Evolutionary conservation across 495 filamentous ascomycete genomes (phyloP).

Genomic region (Penicillium bovifimosum): DNA sequence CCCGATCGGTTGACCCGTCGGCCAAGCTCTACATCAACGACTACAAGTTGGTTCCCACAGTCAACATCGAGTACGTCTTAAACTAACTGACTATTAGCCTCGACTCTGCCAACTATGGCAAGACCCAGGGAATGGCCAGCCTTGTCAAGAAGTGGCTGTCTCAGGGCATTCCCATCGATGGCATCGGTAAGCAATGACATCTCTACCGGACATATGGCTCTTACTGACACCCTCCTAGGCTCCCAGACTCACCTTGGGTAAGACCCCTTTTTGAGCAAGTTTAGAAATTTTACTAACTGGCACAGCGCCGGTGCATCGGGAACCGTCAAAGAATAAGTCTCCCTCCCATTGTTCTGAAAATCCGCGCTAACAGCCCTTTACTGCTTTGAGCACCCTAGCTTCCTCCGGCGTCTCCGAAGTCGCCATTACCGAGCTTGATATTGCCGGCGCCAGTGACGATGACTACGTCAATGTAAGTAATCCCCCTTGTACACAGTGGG

Average conservation of each 20-base stretch:
- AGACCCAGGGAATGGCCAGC: slow-evolving; percentile 56
- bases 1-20: slow-evolving; percentile 47
- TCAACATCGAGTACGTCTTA: too few relatives aligned
- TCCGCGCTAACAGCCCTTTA: slow-evolving; percentile 19
- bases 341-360: not conserved
- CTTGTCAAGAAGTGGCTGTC: slow-evolving; percentile 63
- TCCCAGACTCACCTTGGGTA: slow-evolving; percentile 55
- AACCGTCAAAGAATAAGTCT: slow-evolving; percentile 20
- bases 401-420: slow-evolving; percentile 35
- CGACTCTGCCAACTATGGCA: slow-evolving; percentile 42
- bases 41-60: slow-evolving; percentile 24
- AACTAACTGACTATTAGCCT: slow-evolving; percentile 9
- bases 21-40: slow-evolving; percentile 67
- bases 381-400: slow-evolving; percentile 52
- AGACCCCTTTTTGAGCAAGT: too few relatives aligned
- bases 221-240: slow-evolving; percentile 25
- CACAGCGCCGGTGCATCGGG: not conserved
- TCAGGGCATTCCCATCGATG: slow-evolving; percentile 65
- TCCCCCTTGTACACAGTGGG: too few relatives aligned
- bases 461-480: slow-evolving; percentile 53
- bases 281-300: too few relatives aligned
- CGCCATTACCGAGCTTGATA: slow-evolving; percentile 62
- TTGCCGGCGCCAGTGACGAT: slow-evolving; percentile 48
- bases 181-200: slow-evolving; percentile 45
- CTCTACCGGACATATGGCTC: not conserved